Conservation (phyloP, 352 stramenopile genomes). For the Phytophthora cactorum region DNA sequence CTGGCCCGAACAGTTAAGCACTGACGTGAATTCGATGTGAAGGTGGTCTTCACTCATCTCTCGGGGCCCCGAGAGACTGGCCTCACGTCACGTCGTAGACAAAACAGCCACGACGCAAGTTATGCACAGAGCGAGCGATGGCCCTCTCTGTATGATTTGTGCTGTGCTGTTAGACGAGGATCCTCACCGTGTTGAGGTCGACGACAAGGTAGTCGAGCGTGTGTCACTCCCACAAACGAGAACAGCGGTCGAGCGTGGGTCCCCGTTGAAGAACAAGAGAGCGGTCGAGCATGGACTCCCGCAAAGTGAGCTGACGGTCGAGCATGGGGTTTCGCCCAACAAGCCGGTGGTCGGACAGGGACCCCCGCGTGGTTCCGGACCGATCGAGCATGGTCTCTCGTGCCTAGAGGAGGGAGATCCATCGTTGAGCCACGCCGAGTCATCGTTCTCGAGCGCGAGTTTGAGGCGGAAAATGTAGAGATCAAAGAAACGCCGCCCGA, state of each 20-base stretch:
- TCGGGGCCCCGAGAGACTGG: neutral
- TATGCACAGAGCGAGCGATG: constrained; percentile 11
- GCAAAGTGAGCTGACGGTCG: too few relatives aligned
- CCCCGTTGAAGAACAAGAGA: neutral
- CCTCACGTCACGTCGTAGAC: constrained; percentile 10
- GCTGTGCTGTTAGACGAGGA: neutral
- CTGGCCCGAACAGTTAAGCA: constrained; percentile 1
- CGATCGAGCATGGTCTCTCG: neutral
- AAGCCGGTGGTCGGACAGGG: neutral
- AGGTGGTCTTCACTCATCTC: neutral
- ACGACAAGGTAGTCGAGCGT: neutral
- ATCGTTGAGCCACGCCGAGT: neutral
- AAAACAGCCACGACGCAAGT: neutral
- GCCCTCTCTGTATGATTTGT: neutral
- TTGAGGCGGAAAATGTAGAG: neutral
- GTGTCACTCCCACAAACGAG: neutral
- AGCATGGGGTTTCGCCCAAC: too few relatives aligned
- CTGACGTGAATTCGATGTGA: constrained; percentile 9
- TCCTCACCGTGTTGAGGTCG: neutral
- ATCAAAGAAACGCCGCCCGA: neutral
- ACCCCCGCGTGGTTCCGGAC: neutral
- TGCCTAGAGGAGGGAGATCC: constrained; percentile 1
- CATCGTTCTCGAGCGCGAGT: neutral
- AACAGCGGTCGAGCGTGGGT: neutral
- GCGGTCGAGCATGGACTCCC: constrained; percentile 5